Conservation (phyloP, 1,139 yeast species). For the Wickerhamomyces sp. region DNA sequence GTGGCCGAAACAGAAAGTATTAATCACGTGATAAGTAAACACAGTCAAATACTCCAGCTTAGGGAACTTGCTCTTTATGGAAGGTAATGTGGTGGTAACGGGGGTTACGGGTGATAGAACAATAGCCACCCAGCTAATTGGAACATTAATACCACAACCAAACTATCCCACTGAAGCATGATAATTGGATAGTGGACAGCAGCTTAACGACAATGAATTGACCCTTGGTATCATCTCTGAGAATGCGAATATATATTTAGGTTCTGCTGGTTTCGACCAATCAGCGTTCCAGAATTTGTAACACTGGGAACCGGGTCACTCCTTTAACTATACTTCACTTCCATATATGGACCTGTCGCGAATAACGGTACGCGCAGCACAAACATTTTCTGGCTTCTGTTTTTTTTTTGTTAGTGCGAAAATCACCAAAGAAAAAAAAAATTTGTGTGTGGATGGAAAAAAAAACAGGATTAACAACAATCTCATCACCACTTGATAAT, state of each 20-base stretch:
- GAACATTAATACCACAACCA: background rate
- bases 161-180: background rate
- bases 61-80: too few relatives aligned
- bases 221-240: too few relatives aligned
- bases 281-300: slow-evolving; percentile 12
- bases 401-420: background rate
- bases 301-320: slow-evolving; percentile 2
- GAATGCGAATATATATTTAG: too few relatives aligned
- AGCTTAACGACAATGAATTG: too few relatives aligned
- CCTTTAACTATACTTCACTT: background rate
- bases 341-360: background rate
- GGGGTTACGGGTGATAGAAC: too few relatives aligned
- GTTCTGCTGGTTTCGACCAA: slow-evolving; percentile 4
- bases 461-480: background rate
- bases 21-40: background rate
- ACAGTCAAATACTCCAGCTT: background rate
- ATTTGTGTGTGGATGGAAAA: background rate
- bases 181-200: too few relatives aligned
- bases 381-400: background rate
- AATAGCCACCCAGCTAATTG: background rate
- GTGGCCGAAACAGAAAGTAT: background rate
- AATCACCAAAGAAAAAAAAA: background rate
- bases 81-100: too few relatives aligned
- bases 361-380: background rate
- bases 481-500: background rate